phyloP scores from a whole-genome alignment of 2,329 filamentous ascomycete species.

The Parastagonospora avenae region DNA sequence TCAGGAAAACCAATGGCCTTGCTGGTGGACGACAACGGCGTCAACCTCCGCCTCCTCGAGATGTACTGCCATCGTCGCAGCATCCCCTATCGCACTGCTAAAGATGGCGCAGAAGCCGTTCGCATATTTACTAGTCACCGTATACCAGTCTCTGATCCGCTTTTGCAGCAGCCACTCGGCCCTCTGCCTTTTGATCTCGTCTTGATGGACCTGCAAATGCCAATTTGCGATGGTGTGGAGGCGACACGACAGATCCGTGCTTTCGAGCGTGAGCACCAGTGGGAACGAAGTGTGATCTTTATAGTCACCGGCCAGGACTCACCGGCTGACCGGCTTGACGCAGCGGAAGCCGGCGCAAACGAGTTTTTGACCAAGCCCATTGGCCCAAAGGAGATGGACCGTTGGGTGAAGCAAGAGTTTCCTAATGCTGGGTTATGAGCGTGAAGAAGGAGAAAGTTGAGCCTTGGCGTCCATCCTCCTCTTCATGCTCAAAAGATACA shows the following conservation, averaged over 20 bases:
- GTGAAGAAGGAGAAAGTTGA: no score
- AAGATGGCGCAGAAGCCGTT: slow-evolving; percentile 50
- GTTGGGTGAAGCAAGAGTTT: slow-evolving; percentile 26
- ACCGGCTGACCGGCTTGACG: slow-evolving; percentile 25
- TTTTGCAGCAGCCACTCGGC: slow-evolving; percentile 4
- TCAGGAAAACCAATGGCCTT: slow-evolving; percentile 35
- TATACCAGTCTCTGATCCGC: slow-evolving; percentile 7
- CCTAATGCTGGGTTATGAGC: slow-evolving; percentile 13
- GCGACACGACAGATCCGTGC: slow-evolving; percentile 42
- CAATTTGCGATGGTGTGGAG: slow-evolving; percentile 45
- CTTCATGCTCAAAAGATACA: no score
- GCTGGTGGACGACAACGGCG: slow-evolving; percentile 53
- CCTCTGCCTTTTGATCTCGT: slow-evolving; percentile 38
- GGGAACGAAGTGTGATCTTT: slow-evolving; percentile 33
- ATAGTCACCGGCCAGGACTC: slow-evolving; percentile 45
- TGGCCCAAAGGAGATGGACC: slow-evolving; percentile 35
- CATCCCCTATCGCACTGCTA: slow-evolving; percentile 44
- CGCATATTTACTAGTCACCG: slow-evolving; percentile 29
- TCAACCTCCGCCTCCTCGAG: slow-evolving; percentile 53
- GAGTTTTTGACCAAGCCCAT: slow-evolving; percentile 42
- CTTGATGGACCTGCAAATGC: slow-evolving; percentile 52
- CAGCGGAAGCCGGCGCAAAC: slow-evolving; percentile 35
- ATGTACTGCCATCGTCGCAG: slow-evolving; percentile 55
- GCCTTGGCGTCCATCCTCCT: no score
- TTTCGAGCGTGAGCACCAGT: slow-evolving; percentile 33